Base-by-base conservation (phyloP, 2,329 filamentous ascomycete species). In the Exserohilum rostratum region DNA sequence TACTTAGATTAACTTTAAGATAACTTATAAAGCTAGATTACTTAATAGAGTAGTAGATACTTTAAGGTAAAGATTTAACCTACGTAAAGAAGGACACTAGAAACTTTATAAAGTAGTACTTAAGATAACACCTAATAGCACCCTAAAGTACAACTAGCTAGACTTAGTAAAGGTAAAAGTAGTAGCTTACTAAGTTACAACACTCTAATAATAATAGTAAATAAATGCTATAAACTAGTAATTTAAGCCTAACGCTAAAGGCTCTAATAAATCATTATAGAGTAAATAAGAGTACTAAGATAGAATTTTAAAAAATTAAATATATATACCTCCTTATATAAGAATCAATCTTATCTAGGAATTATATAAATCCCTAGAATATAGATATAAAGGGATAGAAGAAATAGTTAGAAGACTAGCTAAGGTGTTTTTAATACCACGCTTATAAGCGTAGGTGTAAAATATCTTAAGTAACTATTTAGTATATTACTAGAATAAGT, bases 1-100 rank as follows among this genome's bases (percentile, higher is more conserved):
- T 30, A 35, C 34, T 31, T 13, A 48, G 46, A 40, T 50, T 25
- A 27, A 50, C 38, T 50, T 37, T 37, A 50, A 42, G 35, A 54
- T 49, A 46, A 54, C 40, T 17, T 12, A 46, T 25, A 7, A 9
- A 5, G 43, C 33, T 15, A n/a, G 43, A 35, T 22, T 9, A 10
- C 31, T 46, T n/a, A 46, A 46, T 5, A 20, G 33, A 46, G 43
- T 6, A 35, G 43, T 6, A n/a, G 22, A 46, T 27, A 13, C 43
- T 6, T 17, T 46, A 27, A 33, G 42, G n/a, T 9, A 11, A n/a
- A 45, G 27, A 45, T 45, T 13, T 5, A 17, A 45, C 18, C 5
- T 45, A 45, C 12, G 11, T 1, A 5, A 45, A n/a, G 27, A 45
- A 45, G 10, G 29, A 5, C 17, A 45, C 11, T 18, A 33, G 27